These are phyloP conservation scores for Corynascus novoguineensis DNA, from an alignment of 495 filamentous ascomycete species.

Conservation along the genomic window DNA sequence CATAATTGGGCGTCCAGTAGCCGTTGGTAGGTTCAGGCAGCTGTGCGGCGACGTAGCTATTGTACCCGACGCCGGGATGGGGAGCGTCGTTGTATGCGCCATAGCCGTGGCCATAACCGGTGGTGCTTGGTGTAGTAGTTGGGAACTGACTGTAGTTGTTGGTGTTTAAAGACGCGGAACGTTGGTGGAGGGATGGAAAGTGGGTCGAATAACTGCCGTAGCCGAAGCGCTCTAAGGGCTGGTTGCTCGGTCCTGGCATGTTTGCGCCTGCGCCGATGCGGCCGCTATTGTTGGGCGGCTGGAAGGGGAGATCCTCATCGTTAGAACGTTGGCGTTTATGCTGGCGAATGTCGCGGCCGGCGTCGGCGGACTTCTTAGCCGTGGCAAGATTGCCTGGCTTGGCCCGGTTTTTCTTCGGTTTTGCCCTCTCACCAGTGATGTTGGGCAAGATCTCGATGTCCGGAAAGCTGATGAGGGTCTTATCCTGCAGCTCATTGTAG, in stretches of 20 bases:
- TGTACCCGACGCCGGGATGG: neutral
- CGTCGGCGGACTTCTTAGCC: no score
- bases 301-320: neutral
- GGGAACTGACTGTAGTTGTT: neutral
- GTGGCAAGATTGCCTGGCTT: neutral
- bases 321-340: neutral
- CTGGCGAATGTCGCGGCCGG: no score
- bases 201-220: neutral
- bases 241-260: neutral
- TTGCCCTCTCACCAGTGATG: constrained; percentile 31
- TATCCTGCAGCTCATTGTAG: constrained; percentile 27
- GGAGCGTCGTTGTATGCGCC: no score
- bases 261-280: neutral
- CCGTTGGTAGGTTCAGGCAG: neutral
- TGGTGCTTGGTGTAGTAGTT: neutral
- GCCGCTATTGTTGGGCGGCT: neutral
- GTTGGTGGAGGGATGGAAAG: neutral
- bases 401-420: constrained; percentile 2
- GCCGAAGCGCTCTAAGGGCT: neutral
- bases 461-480: constrained; percentile 42
- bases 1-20: neutral
- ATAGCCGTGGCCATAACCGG: neutral
- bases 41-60: neutral
- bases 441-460: constrained; percentile 65
- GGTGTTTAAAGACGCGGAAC: neutral